phyloP scores from a whole-genome alignment of 2,329 filamentous ascomycete genomes.

The Corniculantispora saksenae region DNA sequence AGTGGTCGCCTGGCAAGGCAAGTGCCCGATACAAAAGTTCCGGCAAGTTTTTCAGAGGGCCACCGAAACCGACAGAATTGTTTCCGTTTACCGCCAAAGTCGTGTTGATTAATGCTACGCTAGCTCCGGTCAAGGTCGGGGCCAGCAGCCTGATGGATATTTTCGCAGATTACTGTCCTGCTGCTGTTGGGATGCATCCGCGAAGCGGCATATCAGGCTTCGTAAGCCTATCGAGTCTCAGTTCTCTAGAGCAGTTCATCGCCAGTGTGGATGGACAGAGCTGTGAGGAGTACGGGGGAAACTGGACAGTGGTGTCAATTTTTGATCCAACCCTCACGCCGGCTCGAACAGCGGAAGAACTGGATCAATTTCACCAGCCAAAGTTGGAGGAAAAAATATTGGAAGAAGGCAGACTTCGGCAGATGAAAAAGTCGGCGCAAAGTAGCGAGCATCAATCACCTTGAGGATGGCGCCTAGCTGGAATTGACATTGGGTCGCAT shows the following conservation, averaged over 20 bases:
- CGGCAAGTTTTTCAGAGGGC: background rate
- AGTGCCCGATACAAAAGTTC: background rate
- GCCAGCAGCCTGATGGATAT: background rate
- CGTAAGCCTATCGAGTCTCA: constrained; percentile 1
- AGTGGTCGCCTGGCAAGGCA: background rate
- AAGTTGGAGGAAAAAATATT: background rate
- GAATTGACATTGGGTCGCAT: too few species aligned
- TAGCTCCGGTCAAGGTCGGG: background rate
- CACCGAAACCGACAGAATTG: background rate
- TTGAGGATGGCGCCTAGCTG: too few species aligned
- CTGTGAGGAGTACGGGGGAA: background rate
- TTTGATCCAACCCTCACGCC: constrained; percentile 5
- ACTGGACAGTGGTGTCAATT: background rate
- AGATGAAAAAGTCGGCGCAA: background rate
- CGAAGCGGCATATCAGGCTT: background rate
- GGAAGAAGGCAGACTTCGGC: background rate
- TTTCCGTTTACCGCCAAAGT: constrained; percentile 8
- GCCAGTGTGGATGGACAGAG: background rate
- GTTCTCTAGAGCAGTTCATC: background rate
- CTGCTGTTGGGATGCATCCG: background rate
- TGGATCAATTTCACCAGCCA: background rate
- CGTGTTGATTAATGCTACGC: background rate
- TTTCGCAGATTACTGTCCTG: background rate
- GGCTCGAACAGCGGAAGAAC: constrained; percentile 10
- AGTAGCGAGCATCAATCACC: background rate